A percentile compares a stretch with the other conserved stretches of the same genome.
Evolutionary conservation across 441 rosid genomes (phyloP).

Genomic region (Adansonia rubrostipa): DNA sequence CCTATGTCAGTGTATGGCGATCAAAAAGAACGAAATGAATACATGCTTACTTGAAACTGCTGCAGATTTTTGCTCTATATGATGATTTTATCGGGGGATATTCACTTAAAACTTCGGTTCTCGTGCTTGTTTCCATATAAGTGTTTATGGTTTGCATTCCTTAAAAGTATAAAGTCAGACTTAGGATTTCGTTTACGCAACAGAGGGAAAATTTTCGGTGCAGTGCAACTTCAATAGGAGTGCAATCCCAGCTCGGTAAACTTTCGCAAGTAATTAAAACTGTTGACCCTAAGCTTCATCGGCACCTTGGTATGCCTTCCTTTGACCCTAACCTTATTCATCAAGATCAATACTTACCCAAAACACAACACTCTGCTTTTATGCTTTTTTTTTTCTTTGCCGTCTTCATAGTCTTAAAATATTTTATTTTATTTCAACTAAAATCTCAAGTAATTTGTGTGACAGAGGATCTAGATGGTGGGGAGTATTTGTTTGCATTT

Average conservation of each 20-base stretch:
- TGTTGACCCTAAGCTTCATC: conserved; percentile 92
- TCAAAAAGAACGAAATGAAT: neutral
- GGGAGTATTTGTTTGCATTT: conserved; percentile 89
- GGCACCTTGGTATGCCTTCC: conserved; percentile 72
- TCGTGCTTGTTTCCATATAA: conserved; percentile 11
- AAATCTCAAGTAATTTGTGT: conserved; percentile 26
- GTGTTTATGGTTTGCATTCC: conserved; percentile 17
- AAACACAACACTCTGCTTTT: neutral
- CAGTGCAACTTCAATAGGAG: conserved; percentile 74
- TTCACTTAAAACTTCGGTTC: neutral
- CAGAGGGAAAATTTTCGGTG: conserved; percentile 92
- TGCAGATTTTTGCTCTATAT: neutral
- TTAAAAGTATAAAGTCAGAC: conserved; percentile 7
- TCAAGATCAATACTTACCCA: too few species aligned
- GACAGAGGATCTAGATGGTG: conserved; percentile 90
- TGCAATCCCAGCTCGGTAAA: conserved; percentile 77
- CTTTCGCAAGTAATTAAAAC: conserved; percentile 86
- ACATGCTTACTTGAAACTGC: neutral
- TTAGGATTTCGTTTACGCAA: conserved; percentile 30
- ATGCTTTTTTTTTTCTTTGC: neutral
- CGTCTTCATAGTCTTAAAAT: neutral
- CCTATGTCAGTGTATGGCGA: neutral
- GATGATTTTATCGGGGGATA: neutral
- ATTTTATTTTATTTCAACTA: conserved; percentile 2
- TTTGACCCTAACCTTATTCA: neutral